These are phyloP conservation scores for Ustilago lituana DNA, from an alignment of 1,284 basidiomycete genomes.

Conservation along the genomic window DNA sequence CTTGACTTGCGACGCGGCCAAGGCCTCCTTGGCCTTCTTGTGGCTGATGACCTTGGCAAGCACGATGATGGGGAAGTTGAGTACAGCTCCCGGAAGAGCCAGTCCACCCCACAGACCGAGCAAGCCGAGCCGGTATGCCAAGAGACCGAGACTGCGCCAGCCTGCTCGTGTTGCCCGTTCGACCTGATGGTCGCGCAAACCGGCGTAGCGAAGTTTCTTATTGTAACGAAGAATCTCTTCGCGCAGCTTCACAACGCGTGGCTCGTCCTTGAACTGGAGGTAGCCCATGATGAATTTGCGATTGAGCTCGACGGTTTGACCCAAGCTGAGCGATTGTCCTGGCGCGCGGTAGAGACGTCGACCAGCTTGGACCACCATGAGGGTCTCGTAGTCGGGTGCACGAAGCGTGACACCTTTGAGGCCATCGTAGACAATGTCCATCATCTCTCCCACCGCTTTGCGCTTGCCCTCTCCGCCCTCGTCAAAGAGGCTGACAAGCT, in stretches of 20 bases:
- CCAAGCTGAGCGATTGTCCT: slow-evolving; percentile 90
- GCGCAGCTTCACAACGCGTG: slow-evolving; percentile 83
- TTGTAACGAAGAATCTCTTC: slow-evolving; percentile 93
- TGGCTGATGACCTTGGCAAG: slow-evolving; percentile 87
- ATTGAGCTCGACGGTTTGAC: slow-evolving; percentile 96
- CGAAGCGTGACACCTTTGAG: slow-evolving; percentile 95
- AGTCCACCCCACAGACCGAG: slow-evolving; percentile 85
- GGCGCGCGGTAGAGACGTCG: slow-evolving; percentile 93
- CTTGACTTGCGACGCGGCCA: slow-evolving; percentile 95
- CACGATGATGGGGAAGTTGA: slow-evolving; percentile 95
- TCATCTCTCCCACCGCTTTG: slow-evolving; percentile 86
- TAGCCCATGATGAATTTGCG: slow-evolving; percentile 95
- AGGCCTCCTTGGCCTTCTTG: slow-evolving; percentile 94
- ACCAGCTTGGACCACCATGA: slow-evolving; percentile 97
- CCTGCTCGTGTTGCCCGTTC: slow-evolving; percentile 73
- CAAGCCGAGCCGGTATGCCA: slow-evolving; percentile 84
- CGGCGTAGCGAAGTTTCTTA: slow-evolving; percentile 86
- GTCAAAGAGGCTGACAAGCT: slow-evolving; percentile 89
- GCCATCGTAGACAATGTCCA: slow-evolving; percentile 93
- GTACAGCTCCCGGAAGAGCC: slow-evolving; percentile 90
- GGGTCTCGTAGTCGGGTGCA: slow-evolving; percentile 95
- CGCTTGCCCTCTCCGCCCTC: slow-evolving; percentile 87
- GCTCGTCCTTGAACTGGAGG: slow-evolving; percentile 88
- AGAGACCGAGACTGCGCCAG: slow-evolving; percentile 86
- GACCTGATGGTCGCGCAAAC: slow-evolving; percentile 98